Percentiles rank a stretch among this genome's conserved stretches.
phyloP scores from a whole-genome alignment of 164 flowering plant genomes.

The Kalanchoe fedtschenkoi region DNA sequence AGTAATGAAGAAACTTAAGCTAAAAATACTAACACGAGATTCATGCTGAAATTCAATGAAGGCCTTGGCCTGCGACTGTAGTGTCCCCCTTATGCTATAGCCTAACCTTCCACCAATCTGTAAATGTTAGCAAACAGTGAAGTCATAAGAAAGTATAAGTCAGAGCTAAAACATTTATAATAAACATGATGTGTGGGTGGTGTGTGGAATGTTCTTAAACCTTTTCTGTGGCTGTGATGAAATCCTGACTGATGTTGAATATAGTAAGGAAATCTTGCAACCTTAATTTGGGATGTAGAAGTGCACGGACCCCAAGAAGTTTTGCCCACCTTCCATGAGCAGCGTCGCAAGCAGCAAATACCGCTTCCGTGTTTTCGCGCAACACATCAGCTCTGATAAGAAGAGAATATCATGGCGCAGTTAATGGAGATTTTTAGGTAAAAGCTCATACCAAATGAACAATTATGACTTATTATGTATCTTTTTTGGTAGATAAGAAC shows the following conservation, averaged over 20 bases:
- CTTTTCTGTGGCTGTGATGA: slow-evolving; percentile 87
- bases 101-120: slow-evolving; percentile 99
- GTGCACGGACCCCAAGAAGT: slow-evolving; percentile 89
- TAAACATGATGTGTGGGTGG: background rate
- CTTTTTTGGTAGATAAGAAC: background rate
- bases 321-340: slow-evolving; percentile 99
- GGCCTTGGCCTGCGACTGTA: slow-evolving; percentile 94
- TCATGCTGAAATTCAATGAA: slow-evolving; percentile 92
- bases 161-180: background rate
- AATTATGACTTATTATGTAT: background rate
- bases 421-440: background rate
- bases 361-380: slow-evolving; percentile 95
- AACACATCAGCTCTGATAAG: slow-evolving; percentile 80
- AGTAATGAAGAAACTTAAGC: background rate
- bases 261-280: slow-evolving; percentile 81
- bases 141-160: slow-evolving; percentile 11
- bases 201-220: slow-evolving; percentile 21
- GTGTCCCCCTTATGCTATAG: slow-evolving; percentile 86
- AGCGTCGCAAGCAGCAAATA: slow-evolving; percentile 99
- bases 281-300: slow-evolving; percentile 79
- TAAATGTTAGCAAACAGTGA: slow-evolving; percentile 16
- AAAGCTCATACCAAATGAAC: background rate
- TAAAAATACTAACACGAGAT: slow-evolving; percentile 53
- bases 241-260: slow-evolving; percentile 80
- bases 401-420: background rate